phyloP scores from a whole-genome alignment of 192 early-diverging fungal genomes.

The Globomyces pollinis-pini region DNA sequence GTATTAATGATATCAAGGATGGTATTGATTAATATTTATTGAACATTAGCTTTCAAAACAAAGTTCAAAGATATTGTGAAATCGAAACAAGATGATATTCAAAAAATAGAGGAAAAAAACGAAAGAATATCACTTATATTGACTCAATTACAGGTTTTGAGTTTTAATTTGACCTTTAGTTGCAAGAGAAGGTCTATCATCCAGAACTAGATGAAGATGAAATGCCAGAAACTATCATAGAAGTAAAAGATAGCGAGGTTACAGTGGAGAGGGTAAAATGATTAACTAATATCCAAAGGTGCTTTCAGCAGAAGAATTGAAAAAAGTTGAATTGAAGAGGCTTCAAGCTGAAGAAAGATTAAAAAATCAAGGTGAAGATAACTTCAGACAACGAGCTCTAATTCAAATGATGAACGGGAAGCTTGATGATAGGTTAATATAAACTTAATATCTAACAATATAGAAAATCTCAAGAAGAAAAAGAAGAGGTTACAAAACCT shows the following conservation, averaged over 20 bases:
- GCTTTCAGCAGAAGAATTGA: constrained; percentile 42
- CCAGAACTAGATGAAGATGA: constrained; percentile 49
- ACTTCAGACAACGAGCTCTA: constrained; percentile 46
- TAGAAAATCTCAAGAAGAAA: constrained; percentile 36
- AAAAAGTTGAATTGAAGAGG: constrained; percentile 28
- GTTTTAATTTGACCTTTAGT: too few relatives aligned
- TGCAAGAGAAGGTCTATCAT: constrained; percentile 36
- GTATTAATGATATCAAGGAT: constrained; percentile 36
- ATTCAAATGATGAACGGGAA: constrained; percentile 53
- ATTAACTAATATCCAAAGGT: constrained; percentile 22
- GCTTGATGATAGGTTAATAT: constrained; percentile 37
- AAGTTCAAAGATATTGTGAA: constrained; percentile 38
- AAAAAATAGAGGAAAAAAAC: constrained; percentile 53
- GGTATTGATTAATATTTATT: too few relatives aligned
- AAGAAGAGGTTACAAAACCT: constrained; percentile 39
- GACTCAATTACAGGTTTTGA: constrained; percentile 37
- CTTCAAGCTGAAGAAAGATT: constrained; percentile 39
- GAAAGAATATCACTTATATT: constrained; percentile 43
- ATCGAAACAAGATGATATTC: constrained; percentile 44
- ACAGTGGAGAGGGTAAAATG: constrained; percentile 42
- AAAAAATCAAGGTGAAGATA: constrained; percentile 34
- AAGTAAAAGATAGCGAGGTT: constrained; percentile 45
- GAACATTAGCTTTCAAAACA: constrained; percentile 39
- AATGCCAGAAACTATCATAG: constrained; percentile 46
- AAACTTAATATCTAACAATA: neutral